Percentiles rank a stretch among this genome's conserved stretches.
Evolutionary conservation across 441 rosid genomes (phyloP).

Genomic region (Aleurites moluccanus): DNA sequence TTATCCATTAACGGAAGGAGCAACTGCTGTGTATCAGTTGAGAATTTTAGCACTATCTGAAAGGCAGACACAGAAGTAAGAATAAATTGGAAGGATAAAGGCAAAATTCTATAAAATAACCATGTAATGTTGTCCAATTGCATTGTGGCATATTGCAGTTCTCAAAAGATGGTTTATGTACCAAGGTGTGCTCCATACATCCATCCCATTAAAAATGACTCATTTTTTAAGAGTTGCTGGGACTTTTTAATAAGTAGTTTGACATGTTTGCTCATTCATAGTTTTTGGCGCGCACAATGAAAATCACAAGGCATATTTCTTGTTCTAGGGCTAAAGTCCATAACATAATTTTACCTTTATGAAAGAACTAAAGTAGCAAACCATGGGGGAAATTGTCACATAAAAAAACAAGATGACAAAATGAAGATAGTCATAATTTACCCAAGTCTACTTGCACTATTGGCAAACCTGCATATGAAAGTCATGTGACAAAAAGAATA

Average conservation of each 20-base stretch:
- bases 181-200: neutral
- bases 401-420: neutral
- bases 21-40: conserved; percentile 48
- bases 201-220: neutral
- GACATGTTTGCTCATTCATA: neutral
- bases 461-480: conserved; percentile 17
- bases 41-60: conserved; percentile 64
- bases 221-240: neutral
- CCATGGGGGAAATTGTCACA: neutral
- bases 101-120: neutral
- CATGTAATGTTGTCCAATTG: neutral
- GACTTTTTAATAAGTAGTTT: neutral
- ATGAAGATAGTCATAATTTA: neutral
- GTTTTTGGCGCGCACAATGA: neutral
- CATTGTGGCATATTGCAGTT: neutral
- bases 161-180: neutral
- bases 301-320: neutral
- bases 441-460: neutral
- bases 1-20: conserved; percentile 49
- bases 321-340: neutral
- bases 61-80: conserved; percentile 16
- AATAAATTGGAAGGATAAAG: neutral
- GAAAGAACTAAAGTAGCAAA: neutral
- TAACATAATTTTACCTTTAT: neutral
- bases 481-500: conserved; percentile 14